Evolutionary conservation across 208 protist genomes (phyloP).

Genomic region (Crithidia thermophila): DNA sequence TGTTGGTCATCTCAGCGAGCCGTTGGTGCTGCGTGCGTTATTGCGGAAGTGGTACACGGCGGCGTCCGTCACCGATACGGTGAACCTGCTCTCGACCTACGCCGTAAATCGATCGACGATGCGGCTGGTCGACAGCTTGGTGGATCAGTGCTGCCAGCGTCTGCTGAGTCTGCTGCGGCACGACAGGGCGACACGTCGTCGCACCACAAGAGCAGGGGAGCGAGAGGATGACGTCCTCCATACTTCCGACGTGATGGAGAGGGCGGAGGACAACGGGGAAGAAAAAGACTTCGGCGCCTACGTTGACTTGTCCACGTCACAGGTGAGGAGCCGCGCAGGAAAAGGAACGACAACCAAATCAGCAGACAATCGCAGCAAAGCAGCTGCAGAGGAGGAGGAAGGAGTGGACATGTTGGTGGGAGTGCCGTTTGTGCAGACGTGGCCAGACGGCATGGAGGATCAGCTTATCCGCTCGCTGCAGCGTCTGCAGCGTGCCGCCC

Average conservation of each 20-base stretch:
- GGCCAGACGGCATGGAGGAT: conserved; percentile 31
- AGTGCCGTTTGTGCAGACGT: conserved; percentile 28
- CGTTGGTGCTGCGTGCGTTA: conserved; percentile 61
- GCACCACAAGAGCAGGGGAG: neutral
- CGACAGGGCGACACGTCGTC: neutral
- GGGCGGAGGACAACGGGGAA: neutral
- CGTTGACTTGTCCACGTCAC: conserved; percentile 1
- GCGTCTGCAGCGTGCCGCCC: conserved; percentile 52
- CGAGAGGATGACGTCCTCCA: too few relatives aligned
- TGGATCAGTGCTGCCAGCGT: conserved; percentile 64
- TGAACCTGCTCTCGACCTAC: conserved; percentile 23
- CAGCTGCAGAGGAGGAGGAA: neutral
- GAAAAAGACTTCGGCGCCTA: conserved; percentile 41
- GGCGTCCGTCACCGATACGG: conserved; percentile 23
- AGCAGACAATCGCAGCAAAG: neutral
- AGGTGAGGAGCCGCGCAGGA: neutral
- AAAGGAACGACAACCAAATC: neutral
- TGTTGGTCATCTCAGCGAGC: conserved; percentile 64
- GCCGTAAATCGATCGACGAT: conserved; percentile 53
- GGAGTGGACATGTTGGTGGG: neutral
- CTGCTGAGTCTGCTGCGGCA: conserved; percentile 36
- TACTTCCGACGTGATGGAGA: neutral
- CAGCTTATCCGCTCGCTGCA: conserved; percentile 54
- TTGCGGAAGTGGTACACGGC: conserved; percentile 71
- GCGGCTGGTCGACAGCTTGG: conserved; percentile 58